Evolutionary conservation across 1,284 basidiomycete species (phyloP), one percentile per base, ranked within the genome.

Genomic region (Ceratobasidium sp.): DNA sequence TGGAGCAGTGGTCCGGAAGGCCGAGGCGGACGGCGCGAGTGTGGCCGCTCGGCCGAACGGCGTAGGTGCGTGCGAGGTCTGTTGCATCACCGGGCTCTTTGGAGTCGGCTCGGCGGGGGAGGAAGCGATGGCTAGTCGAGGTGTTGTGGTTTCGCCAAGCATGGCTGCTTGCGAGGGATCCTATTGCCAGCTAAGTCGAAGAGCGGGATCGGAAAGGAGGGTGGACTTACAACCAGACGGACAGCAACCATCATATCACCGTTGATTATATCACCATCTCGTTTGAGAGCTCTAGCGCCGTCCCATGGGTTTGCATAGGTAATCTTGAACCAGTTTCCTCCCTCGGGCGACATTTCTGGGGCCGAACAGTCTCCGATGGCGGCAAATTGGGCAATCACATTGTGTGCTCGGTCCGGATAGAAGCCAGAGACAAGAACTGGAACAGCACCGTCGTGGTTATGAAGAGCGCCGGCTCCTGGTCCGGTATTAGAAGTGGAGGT

Each of bases 251-350:
- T 67, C 42, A 64, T 58, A 16, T 57, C 69, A 2, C 57, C 56
- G 29, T 67, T 56, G 23, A 52, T 54, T 23, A 70, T 47, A 36
- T 67, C 56, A 14, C 69, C 69, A 30, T 66, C 66, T 52, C 52
- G 57, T 47, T 56, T 67, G 11, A 70, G 44, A 7, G 69, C 69
- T 9, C 56, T 58, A 6, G 53, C 62, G 8, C 56, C 69, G 23
- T 59, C 62, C 62, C 60, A 67, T 52, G 64, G 64, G 44, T 70
- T 56, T 0, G 49, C 33, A 47, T 70, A 70, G 19, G 49, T 57
- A 29, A 68, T 70, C 46, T 36, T 57, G 47, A 70, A 64, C 69
- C 69, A 70, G 52, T 68, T 68, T 36, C 67, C 49, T 2, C 57
- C 67, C 47, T 69, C 67, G 7, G 56, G 14, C 6, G 53, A 21